Percentiles rank a stretch among this genome's conserved stretches.
Evolutionary conservation across 495 filamentous ascomycete species (phyloP).

Genomic region (Hypoxylon fragiforme): DNA sequence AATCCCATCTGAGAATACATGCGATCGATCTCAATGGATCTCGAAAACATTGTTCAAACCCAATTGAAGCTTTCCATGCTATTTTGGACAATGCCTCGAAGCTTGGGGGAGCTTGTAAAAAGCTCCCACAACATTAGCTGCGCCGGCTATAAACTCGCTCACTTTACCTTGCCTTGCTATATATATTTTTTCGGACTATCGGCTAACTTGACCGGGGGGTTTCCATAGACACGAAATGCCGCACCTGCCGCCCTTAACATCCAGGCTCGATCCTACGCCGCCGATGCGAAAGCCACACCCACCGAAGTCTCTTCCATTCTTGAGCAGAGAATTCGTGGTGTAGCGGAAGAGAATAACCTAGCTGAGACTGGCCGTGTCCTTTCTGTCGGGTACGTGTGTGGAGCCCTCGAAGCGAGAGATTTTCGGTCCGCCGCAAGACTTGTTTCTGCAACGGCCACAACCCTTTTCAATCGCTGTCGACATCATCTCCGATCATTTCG

Average conservation of each 20-base stretch:
- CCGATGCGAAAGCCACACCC: slow-evolving; percentile 90
- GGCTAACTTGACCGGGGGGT: slow-evolving; percentile 51
- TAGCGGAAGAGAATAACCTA: slow-evolving; percentile 92
- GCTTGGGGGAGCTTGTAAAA: slow-evolving; percentile 43
- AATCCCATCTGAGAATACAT: slow-evolving; percentile 42
- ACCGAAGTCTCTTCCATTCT: slow-evolving; percentile 99
- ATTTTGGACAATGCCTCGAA: slow-evolving; percentile 30
- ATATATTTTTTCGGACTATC: slow-evolving; percentile 47
- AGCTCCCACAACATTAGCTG: slow-evolving; percentile 14
- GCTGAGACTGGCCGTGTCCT: slow-evolving; percentile 99
- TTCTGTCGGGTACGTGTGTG: slow-evolving; percentile 98
- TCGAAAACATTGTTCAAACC: slow-evolving; percentile 35
- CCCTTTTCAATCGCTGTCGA: background rate
- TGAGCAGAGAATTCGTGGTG: slow-evolving; percentile 97
- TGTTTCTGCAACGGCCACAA: background rate
- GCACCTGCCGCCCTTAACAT: slow-evolving; percentile 75
- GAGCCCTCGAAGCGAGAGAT: slow-evolving; percentile 38
- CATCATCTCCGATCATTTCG: slow-evolving; percentile 1
- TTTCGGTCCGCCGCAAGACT: slow-evolving; percentile 24
- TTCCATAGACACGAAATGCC: slow-evolving; percentile 78
- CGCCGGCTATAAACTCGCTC: slow-evolving; percentile 12
- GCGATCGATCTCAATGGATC: slow-evolving; percentile 42
- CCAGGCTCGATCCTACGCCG: slow-evolving; percentile 87
- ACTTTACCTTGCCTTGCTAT: slow-evolving; percentile 26
- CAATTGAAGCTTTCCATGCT: slow-evolving; percentile 50